Evolutionary conservation across 805 yeast species (phyloP).

Genomic region (Naumovozyma baii): DNA sequence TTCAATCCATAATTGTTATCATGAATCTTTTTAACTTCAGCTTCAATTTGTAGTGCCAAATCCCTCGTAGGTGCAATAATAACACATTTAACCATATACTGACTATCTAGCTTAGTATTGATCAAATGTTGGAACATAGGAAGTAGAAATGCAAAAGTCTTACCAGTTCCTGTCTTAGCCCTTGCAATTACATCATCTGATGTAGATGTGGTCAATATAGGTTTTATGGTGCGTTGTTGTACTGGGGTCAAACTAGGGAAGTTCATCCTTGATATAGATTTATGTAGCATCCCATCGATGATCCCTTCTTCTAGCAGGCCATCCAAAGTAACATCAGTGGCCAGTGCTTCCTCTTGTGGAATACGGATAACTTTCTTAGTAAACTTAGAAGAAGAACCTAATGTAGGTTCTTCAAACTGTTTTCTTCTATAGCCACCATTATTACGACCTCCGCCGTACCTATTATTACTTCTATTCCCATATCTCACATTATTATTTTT

Average conservation of each 20-base stretch:
- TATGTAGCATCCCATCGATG: conserved; percentile 22
- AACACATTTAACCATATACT: conserved; percentile 44
- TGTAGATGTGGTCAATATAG: conserved; percentile 41
- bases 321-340: conserved; percentile 20
- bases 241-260: conserved; percentile 55
- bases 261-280: conserved; percentile 36
- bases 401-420: not conserved
- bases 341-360: not conserved
- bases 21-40: conserved; percentile 46
- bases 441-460: no score
- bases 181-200: conserved; percentile 63
- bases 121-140: conserved; percentile 58
- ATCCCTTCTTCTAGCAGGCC: conserved; percentile 23
- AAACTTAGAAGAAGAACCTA: not conserved
- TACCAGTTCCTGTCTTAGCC: conserved; percentile 95
- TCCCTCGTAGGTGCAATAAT: conserved; percentile 88
- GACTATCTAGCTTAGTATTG: conserved; percentile 23
- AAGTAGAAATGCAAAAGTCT: conserved; percentile 79
- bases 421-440: not conserved
- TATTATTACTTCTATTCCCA: no score
- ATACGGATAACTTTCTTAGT: not conserved
- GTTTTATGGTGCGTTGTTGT: conserved; percentile 53
- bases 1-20: conserved; percentile 19
- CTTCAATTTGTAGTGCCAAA: conserved; percentile 71
- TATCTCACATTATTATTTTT: no score